Base-by-base conservation (phyloP, 257 asterid species). In the Fraxinus americana region DNA sequence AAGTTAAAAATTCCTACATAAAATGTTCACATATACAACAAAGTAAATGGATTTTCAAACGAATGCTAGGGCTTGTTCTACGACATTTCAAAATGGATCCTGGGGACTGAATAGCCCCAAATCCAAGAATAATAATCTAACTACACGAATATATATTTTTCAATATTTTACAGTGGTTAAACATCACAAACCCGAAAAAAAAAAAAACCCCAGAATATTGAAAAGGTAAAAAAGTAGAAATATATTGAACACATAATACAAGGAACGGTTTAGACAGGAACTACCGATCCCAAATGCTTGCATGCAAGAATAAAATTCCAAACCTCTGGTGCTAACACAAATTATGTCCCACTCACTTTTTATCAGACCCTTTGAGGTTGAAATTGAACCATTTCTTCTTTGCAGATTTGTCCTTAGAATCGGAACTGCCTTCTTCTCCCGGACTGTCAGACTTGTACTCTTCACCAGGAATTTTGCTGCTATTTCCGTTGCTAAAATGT, bases 351-450 rank as follows among this genome's bases (percentile, higher is more conserved):
- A n/a, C 61, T 86, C 85, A 78, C 82, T 84, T 91, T 80, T 87
- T 91, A 39, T 93, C 98, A 0, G 94, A 90, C 66, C 97, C 97
- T 87, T 91, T 92, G 70, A 90, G 87, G 85, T 93, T 90, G 68
- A 94, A 92, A 87, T 87, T 89, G 72, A 94, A 92, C 97, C 98
- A 92, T 85, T 90, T 90, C 87, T 89, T 93, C 85, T 84, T 96
- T 3, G 91, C 71, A 25, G 95, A 85, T 78, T 89, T 95, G 78
- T 95, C 99, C 82, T 93, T 96, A 0, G 95, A 87, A 79, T 96
- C 98, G 34, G 98, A 87, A 85, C 93, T 91, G 72, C 97, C 89
- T 74, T 95, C 99, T 57, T 92, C 99, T 41, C 87, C 92, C 17
- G 97, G 92, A 80, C 93, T 88, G 72, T 90, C 97, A 2, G 84